Percentiles rank a stretch among this genome's conserved stretches.
These are phyloP conservation scores for Pseudoturritis turrita DNA, from an alignment of 345 rosid species.

Conservation along the genomic window DNA sequence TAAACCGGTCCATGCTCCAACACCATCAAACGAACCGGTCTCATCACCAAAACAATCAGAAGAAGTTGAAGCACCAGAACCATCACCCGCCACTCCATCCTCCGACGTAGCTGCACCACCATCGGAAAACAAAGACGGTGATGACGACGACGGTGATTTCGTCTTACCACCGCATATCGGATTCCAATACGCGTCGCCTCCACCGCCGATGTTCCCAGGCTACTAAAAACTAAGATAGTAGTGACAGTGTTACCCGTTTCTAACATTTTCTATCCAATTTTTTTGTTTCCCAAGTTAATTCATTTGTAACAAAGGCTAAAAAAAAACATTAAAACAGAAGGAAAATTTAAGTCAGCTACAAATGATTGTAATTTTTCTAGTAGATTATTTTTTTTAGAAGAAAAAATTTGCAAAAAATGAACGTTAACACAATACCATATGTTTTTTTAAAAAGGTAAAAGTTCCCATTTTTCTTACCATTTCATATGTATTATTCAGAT, in stretches of 20 bases:
- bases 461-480: background rate
- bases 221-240: constrained; percentile 31
- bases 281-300: background rate
- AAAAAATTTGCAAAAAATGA: background rate
- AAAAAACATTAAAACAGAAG: background rate
- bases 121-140: background rate
- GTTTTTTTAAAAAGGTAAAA: background rate
- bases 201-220: constrained; percentile 61
- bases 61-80: constrained; percentile 10
- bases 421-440: background rate
- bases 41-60: constrained; percentile 19
- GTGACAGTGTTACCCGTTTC: background rate
- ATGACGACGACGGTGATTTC: background rate
- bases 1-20: background rate
- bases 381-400: background rate
- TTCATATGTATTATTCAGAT: background rate
- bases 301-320: background rate
- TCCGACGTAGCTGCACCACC: background rate
- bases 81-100: background rate
- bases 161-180: constrained; percentile 48
- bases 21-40: constrained; percentile 13
- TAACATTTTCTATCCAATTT: background rate
- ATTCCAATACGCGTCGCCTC: constrained; percentile 54
- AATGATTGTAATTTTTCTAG: background rate
- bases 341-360: background rate